Percentiles rank a stretch among this genome's conserved stretches.
These are phyloP conservation scores for Cutaneotrichosporon sp. DNA, from an alignment of 1,284 basidiomycete genomes.

Conservation along the genomic window DNA sequence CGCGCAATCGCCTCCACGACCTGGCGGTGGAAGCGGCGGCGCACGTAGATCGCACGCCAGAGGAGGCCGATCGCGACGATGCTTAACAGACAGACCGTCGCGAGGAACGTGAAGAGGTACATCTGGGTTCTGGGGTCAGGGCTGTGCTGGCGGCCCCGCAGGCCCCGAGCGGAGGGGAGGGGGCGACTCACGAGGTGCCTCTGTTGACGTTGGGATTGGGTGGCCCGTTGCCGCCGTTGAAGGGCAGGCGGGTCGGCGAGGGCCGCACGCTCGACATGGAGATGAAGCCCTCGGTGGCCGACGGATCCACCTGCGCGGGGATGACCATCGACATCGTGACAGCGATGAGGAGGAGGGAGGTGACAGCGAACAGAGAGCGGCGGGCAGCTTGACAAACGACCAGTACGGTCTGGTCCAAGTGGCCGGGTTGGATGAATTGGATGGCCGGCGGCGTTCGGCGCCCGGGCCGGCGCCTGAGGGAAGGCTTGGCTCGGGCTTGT, in stretches of 20 bases:
- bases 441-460: no score
- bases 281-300: background rate
- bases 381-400: background rate
- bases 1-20: slow-evolving; percentile 45
- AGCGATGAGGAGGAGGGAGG: background rate
- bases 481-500: no score
- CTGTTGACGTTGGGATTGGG: background rate
- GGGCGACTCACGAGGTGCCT: background rate
- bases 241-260: background rate
- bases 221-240: background rate
- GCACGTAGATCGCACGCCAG: slow-evolving; percentile 43
- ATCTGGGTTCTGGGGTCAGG: slow-evolving; percentile 31
- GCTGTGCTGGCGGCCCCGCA: background rate
- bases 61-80: slow-evolving; percentile 44
- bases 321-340: background rate
- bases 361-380: background rate
- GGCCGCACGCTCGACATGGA: background rate
- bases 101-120: slow-evolving; percentile 54
- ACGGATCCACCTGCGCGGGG: background rate
- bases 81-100: slow-evolving; percentile 46
- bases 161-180: background rate
- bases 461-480: no score
- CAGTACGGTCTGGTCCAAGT: no score
- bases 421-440: no score
- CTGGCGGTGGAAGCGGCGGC: slow-evolving; percentile 41